phyloP scores from a whole-genome alignment of 2,329 filamentous ascomycete genomes.

The Exophiala sp. region DNA sequence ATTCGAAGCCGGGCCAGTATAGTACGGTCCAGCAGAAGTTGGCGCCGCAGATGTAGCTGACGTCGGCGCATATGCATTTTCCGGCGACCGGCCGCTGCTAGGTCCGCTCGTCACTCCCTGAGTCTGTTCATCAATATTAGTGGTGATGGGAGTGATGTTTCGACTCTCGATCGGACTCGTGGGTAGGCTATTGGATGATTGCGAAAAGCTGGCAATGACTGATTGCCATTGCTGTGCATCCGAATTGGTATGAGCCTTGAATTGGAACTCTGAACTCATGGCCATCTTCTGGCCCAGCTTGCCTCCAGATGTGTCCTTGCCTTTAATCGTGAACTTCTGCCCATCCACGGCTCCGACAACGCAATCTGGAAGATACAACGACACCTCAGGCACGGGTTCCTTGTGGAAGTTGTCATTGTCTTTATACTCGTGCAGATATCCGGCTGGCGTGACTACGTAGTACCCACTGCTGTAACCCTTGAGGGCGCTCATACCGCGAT shows the following conservation, averaged over 20 bases:
- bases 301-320: constrained; percentile 77
- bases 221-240: constrained; percentile 84
- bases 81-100: constrained; percentile 13
- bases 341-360: constrained; percentile 65
- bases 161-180: constrained; percentile 23
- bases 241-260: constrained; percentile 76
- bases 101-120: constrained; percentile 19
- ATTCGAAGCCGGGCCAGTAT: constrained; percentile 9
- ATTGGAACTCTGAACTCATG: constrained; percentile 70
- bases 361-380: constrained; percentile 88
- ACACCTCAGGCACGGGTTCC: constrained; percentile 78
- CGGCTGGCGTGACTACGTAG: constrained; percentile 83
- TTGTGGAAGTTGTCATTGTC: constrained; percentile 69
- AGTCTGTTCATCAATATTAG: constrained; percentile 17
- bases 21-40: constrained; percentile 5
- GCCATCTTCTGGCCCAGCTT: constrained; percentile 74
- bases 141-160: constrained; percentile 22
- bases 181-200: constrained; percentile 19
- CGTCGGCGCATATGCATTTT: constrained; percentile 5
- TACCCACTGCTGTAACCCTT: constrained; percentile 73
- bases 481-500: constrained; percentile 70
- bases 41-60: constrained; percentile 3
- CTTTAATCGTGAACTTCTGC: constrained; percentile 88
- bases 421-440: constrained; percentile 94
- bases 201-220: constrained; percentile 47